Percentiles rank a stretch among this genome's conserved stretches.
These are phyloP conservation scores for Talaromyces thailandensis DNA, from an alignment of 495 filamentous ascomycete genomes.

Conservation along the genomic window DNA sequence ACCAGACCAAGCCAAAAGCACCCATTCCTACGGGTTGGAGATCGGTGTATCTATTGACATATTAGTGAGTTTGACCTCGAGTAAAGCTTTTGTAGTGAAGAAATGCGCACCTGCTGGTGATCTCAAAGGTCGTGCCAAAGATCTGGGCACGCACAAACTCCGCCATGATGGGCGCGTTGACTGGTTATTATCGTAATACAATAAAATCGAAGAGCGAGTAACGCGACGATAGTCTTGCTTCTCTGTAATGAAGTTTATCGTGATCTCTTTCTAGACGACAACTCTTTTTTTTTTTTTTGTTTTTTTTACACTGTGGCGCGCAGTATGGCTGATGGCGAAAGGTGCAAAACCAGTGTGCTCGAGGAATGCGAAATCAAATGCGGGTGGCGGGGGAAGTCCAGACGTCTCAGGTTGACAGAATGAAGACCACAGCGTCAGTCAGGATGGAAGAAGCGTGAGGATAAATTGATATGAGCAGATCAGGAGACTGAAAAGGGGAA, in stretches of 20 bases:
- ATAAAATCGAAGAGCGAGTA: neutral
- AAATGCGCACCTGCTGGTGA: slow-evolving; percentile 79
- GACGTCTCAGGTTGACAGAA: neutral
- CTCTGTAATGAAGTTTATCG: neutral
- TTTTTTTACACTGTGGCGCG: neutral
- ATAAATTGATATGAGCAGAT: neutral
- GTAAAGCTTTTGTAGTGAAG: slow-evolving; percentile 1
- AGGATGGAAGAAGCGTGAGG: neutral
- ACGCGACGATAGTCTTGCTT: neutral
- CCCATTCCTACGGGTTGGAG: slow-evolving; percentile 98
- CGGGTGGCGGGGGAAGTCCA: neutral
- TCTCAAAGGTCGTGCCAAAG: slow-evolving; percentile 99
- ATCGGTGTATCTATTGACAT: slow-evolving; percentile 75
- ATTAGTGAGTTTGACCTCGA: neutral
- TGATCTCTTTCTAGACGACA: neutral
- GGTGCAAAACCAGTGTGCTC: neutral
- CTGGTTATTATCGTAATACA: neutral
- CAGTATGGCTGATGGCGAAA: neutral
- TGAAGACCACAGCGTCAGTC: neutral
- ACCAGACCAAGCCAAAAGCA: slow-evolving; percentile 97
- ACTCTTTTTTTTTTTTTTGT: neutral
- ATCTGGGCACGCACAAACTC: slow-evolving; percentile 99
- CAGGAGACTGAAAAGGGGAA: too few species aligned
- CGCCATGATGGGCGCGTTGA: slow-evolving; percentile 56
- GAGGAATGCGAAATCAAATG: neutral